A percentile compares a stretch with the other conserved stretches of the same genome.
Conservation (phyloP, 202 grass and related monocot species). For the Dendrocalamus latiflorus region DNA sequence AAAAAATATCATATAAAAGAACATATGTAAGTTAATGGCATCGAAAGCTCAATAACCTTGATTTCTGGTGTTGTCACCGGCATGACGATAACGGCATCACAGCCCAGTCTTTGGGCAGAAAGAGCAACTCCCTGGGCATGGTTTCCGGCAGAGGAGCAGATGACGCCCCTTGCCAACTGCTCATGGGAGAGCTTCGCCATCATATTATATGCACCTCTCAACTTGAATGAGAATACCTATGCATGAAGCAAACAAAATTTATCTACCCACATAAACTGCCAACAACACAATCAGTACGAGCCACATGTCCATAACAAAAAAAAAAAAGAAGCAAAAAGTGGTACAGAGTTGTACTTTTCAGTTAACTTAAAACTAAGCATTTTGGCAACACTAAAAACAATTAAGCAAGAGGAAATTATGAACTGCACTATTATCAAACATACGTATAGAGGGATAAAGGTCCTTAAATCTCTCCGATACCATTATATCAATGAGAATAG, state of each 20-base stretch:
- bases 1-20: neutral
- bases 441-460: neutral
- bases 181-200: conserved; percentile 77
- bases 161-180: conserved; percentile 78
- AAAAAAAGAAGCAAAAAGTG: neutral
- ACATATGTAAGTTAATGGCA: neutral
- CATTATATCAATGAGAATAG: neutral
- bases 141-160: conserved; percentile 97
- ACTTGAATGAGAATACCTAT: conserved; percentile 97
- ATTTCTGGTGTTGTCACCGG: conserved; percentile 95
- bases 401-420: neutral
- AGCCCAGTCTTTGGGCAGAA: conserved; percentile 65
- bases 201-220: conserved; percentile 97
- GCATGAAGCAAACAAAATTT: conserved; percentile 5
- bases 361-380: neutral
- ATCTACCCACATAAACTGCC: neutral
- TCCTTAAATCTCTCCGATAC: neutral
- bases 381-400: neutral
- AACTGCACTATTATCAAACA: neutral
- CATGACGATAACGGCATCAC: conserved; percentile 96
- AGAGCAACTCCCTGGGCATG: conserved; percentile 98
- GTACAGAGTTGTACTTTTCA: neutral
- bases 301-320: neutral
- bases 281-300: neutral
- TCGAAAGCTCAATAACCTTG: conserved; percentile 49